Evolutionary conservation across 768 basidiomycete species (phyloP).

Genomic region (Pisolithus microcarpus): DNA sequence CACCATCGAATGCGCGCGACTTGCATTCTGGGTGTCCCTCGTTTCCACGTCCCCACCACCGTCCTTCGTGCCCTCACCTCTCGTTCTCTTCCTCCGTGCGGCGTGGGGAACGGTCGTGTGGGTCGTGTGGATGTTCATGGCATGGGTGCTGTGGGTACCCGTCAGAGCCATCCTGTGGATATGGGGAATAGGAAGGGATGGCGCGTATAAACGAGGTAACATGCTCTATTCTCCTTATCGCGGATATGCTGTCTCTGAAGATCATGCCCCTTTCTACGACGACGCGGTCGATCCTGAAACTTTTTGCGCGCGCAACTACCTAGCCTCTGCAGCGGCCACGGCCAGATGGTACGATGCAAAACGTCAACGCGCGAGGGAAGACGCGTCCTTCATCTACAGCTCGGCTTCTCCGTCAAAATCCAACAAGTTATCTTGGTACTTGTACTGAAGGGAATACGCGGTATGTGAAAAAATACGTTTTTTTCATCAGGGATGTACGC

Average conservation of each 20-base stretch:
- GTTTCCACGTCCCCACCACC: not conserved
- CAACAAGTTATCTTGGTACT: not conserved
- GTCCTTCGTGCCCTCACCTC: not conserved
- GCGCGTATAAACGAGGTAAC: slow-evolving; percentile 5
- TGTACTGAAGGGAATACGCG: not conserved
- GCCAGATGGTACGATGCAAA: slow-evolving; percentile 2
- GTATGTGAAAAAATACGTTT: not conserved
- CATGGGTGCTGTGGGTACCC: slow-evolving; percentile 4
- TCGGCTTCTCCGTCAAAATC: not conserved
- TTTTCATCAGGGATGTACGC: too few species aligned
- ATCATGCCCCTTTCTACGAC: too few species aligned
- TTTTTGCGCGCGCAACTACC: not conserved
- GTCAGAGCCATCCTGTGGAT: slow-evolving; percentile 10
- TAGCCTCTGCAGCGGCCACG: slow-evolving; percentile 2
- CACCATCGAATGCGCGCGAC: slow-evolving; percentile 4
- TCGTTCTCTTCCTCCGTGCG: not conserved
- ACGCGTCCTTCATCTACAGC: not conserved
- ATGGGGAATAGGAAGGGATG: slow-evolving; percentile 12
- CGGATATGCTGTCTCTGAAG: not conserved
- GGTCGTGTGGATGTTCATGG: not conserved
- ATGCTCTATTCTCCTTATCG: not conserved
- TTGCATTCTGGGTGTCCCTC: not conserved
- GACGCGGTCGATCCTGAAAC: too few species aligned
- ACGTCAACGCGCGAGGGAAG: not conserved
- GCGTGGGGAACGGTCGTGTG: slow-evolving; percentile 5